These are phyloP conservation scores for Monosporascus sp. DNA, from an alignment of 2,329 filamentous ascomycete species.

Conservation along the genomic window DNA sequence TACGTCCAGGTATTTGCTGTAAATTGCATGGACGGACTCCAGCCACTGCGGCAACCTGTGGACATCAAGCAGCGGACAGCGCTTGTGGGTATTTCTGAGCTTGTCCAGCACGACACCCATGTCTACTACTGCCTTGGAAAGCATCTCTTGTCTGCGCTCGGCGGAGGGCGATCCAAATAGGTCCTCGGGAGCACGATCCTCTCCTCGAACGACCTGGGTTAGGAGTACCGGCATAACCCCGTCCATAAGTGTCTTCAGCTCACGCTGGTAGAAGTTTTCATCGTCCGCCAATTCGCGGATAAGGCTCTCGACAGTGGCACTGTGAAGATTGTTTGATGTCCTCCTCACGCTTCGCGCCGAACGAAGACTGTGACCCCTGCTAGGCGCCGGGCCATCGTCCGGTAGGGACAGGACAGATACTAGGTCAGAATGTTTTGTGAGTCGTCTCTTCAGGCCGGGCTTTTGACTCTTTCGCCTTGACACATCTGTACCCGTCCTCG, in stretches of 20 bases:
- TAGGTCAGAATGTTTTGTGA: slow-evolving; percentile 89
- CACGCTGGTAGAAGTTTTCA: slow-evolving; percentile 81
- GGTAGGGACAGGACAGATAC: slow-evolving; percentile 85
- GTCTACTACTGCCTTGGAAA: slow-evolving; percentile 82
- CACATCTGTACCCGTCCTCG: slow-evolving; percentile 20
- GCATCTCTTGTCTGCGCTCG: slow-evolving; percentile 48
- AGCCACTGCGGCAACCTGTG: slow-evolving; percentile 76
- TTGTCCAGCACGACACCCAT: slow-evolving; percentile 91
- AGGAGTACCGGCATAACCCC: slow-evolving; percentile 91
- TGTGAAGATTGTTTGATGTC: slow-evolving; percentile 59
- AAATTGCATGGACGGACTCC: slow-evolving; percentile 68
- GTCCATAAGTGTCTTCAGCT: slow-evolving; percentile 88
- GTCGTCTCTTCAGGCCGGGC: slow-evolving; percentile 60
- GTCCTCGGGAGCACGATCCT: slow-evolving; percentile 57
- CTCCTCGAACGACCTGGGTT: slow-evolving; percentile 72
- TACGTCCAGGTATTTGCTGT: slow-evolving; percentile 76
- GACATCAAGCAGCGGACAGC: slow-evolving; percentile 68
- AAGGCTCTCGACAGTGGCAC: slow-evolving; percentile 67
- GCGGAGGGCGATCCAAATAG: slow-evolving; percentile 57
- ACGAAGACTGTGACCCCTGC: slow-evolving; percentile 62
- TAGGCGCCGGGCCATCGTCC: slow-evolving; percentile 47
- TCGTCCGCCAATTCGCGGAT: slow-evolving; percentile 77
- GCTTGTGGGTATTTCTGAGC: slow-evolving; percentile 72
- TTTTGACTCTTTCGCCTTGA: slow-evolving; percentile 43
- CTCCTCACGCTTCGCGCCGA: slow-evolving; percentile 76